A percentile compares a stretch with the other conserved stretches of the same genome.
Evolutionary conservation across 345 rosid species (phyloP).

Genomic region (Nasturtium officinale): DNA sequence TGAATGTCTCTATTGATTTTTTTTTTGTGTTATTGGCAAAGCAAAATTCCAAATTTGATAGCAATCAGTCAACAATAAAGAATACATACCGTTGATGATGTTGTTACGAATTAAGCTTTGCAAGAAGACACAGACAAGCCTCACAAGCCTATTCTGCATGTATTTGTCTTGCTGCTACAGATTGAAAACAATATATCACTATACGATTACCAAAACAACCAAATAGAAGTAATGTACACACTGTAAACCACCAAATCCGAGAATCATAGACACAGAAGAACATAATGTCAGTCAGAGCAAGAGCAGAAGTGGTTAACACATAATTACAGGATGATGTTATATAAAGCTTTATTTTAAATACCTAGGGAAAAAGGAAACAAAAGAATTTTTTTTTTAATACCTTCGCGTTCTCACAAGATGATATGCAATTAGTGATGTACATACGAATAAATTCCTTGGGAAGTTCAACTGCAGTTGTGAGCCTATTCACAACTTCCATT

Average conservation of each 20-base stretch:
- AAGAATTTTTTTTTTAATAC: constrained; percentile 47
- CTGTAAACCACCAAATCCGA: constrained; percentile 12
- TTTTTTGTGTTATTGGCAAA: background rate
- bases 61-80: background rate
- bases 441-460: constrained; percentile 87
- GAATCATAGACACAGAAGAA: background rate
- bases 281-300: background rate
- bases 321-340: background rate
- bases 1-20: background rate
- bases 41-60: constrained; percentile 16
- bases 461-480: constrained; percentile 89
- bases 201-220: background rate
- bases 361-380: background rate
- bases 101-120: constrained; percentile 92
- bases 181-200: constrained; percentile 37
- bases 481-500: constrained; percentile 99
- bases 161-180: constrained; percentile 81
- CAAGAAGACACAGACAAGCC: constrained; percentile 97
- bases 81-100: constrained; percentile 69
- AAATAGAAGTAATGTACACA: background rate
- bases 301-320: background rate
- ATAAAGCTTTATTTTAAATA: constrained; percentile 4
- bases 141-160: constrained; percentile 98
- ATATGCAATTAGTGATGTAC: constrained; percentile 95
- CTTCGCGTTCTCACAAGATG: constrained; percentile 92